These are phyloP conservation scores for Geum urbanum DNA, from an alignment of 306 rosid genomes.

Conservation along the genomic window DNA sequence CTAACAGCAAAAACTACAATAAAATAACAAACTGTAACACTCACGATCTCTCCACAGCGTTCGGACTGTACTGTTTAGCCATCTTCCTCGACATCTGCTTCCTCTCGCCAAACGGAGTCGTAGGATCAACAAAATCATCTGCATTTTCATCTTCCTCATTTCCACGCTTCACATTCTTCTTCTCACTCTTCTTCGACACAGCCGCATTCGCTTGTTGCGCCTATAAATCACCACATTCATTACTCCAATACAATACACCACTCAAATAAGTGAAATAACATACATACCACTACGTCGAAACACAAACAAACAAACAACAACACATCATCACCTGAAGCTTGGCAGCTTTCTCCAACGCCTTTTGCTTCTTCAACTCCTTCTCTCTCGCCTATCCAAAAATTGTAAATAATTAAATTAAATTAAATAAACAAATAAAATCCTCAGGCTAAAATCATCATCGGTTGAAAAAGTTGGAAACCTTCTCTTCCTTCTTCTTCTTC, in stretches of 20 bases:
- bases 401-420: no score
- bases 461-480: conserved; percentile 35
- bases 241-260: neutral
- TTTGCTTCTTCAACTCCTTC: conserved; percentile 81
- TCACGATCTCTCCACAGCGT: conserved; percentile 78
- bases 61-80: conserved; percentile 78
- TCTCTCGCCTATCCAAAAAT: conserved; percentile 67
- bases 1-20: neutral
- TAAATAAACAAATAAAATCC: neutral
- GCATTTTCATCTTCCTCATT: conserved; percentile 68
- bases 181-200: conserved; percentile 69
- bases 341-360: conserved; percentile 69
- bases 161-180: conserved; percentile 58
- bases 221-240: conserved; percentile 19
- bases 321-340: conserved; percentile 53
- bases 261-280: neutral
- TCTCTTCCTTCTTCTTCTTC: conserved; percentile 90
- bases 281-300: neutral
- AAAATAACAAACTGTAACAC: conserved; percentile 26
- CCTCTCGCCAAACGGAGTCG: conserved; percentile 66
- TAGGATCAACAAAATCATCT: conserved; percentile 74
- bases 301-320: neutral
- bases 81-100: conserved; percentile 66
- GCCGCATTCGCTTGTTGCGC: conserved; percentile 53
- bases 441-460: neutral